Evolutionary conservation across 176 grass and related monocot genomes (phyloP), one percentile per base, ranked within the genome.

Genomic region (Aegilops bicornis): DNA sequence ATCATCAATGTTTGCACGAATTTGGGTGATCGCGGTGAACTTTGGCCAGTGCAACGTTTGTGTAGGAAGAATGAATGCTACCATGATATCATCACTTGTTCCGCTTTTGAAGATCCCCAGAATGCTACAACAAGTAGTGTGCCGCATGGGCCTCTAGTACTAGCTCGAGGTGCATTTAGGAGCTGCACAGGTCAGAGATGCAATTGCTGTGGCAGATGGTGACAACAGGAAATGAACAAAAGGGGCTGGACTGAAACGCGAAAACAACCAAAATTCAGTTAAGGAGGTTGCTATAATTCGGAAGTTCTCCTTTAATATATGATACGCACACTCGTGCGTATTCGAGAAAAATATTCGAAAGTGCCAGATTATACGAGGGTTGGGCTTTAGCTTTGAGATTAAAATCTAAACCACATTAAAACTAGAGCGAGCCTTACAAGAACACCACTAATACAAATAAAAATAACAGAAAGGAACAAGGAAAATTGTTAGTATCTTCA

Each of bases 91-190:
- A 37, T 56, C 73, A 76, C 52, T 33, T 20, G 79, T 78, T 90
- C 31, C 64, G 23, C 52, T 64, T 82, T 83, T 79, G 80, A 86
- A 79, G 89, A 90, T 87, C 84, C 73, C 85, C 33, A 74, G 65
- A 83, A 83, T 60, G 84, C 74, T 79, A 83, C 43, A 90, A 75
- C 75, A 79, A 66, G 79, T 56, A 56, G 30, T 43, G 74, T 43
- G 73, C 19, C 56, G 58, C 58, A 73, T 82, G 79, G 73, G 54
- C 39, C 30, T 86, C 73, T 39, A 56, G 64, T 64, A 37, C 36
- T 37, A 82, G 79, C 42, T 65, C 37, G 88, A 64, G 54, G 73
- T 59, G 78, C 64, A 83, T 82, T 86, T 63, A 77, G 85, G 84
- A 73, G 78, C 71, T 86, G 83, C 47, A 70, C 15, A 20, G n/a